These are phyloP conservation scores for Pistacia integerrima DNA, from an alignment of 345 rosid genomes.

Conservation along the genomic window DNA sequence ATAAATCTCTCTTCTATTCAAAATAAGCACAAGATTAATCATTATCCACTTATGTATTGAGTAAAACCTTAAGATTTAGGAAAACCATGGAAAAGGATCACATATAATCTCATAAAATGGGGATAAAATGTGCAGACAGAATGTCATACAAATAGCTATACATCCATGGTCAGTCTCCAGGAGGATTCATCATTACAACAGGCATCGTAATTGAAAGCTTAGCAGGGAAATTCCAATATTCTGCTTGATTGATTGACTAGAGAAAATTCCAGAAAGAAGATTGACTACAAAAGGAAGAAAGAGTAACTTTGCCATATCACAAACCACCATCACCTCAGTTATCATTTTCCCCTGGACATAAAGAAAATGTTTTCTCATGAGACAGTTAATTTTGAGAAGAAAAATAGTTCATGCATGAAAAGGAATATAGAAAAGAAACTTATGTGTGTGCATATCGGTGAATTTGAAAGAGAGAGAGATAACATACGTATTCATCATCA, in stretches of 20 bases:
- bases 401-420: background rate
- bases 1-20: background rate
- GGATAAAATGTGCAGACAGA: background rate
- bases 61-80: background rate
- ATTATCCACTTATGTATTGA: background rate
- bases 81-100: background rate
- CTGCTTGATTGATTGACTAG: background rate
- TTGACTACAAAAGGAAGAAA: background rate
- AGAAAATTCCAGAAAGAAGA: background rate
- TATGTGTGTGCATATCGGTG: background rate
- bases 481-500: slow-evolving; percentile 87
- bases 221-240: background rate
- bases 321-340: background rate
- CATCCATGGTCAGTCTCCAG: background rate
- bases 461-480: background rate
- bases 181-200: background rate
- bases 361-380: background rate
- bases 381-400: background rate
- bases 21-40: background rate
- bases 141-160: background rate
- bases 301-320: background rate
- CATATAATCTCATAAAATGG: background rate
- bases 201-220: background rate
- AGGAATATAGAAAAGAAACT: background rate
- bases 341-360: background rate